phyloP scores from a whole-genome alignment of 2,329 filamentous ascomycete genomes.

The Reticulascus tulasneorum region DNA sequence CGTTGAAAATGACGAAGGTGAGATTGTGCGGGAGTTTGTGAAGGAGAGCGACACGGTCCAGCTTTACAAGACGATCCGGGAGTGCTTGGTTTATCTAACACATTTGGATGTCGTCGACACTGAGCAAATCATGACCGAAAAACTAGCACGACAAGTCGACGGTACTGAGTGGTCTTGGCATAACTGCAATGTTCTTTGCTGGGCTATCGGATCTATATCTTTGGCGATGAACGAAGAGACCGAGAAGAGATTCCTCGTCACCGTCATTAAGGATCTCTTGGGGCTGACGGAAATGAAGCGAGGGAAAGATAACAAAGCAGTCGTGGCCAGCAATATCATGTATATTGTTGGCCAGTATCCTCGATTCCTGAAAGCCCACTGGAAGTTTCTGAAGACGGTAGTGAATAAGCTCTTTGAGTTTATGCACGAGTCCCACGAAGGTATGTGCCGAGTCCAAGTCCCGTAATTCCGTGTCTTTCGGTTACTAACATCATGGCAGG shows the following conservation, averaged over 20 bases:
- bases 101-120: slow-evolving; percentile 97
- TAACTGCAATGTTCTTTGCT: slow-evolving; percentile 99
- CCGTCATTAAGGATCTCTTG: slow-evolving; percentile 96
- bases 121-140: slow-evolving; percentile 99
- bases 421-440: slow-evolving; percentile 99
- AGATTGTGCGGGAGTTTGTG: slow-evolving; percentile 98
- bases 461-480: too few relatives aligned
- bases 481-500: slow-evolving; percentile 38
- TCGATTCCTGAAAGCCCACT: slow-evolving; percentile 96
- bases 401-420: slow-evolving; percentile 99
- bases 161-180: slow-evolving; percentile 98
- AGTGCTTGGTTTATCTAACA: slow-evolving; percentile 94
- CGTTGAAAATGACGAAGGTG: slow-evolving; percentile 98
- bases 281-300: slow-evolving; percentile 99
- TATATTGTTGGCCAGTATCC: slow-evolving; percentile 99
- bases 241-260: slow-evolving; percentile 96
- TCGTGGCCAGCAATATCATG: slow-evolving; percentile 99
- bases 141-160: slow-evolving; percentile 91
- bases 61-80: slow-evolving; percentile 96
- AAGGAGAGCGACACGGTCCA: slow-evolving; percentile 99
- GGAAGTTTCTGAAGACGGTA: slow-evolving; percentile 99
- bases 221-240: slow-evolving; percentile 99
- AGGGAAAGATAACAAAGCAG: slow-evolving; percentile 98
- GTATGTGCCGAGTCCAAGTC: slow-evolving; percentile 44
- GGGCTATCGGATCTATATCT: slow-evolving; percentile 98